Evolutionary conservation across 495 filamentous ascomycete species (phyloP).

Genomic region (Friedmanniomyces endolithicus): DNA sequence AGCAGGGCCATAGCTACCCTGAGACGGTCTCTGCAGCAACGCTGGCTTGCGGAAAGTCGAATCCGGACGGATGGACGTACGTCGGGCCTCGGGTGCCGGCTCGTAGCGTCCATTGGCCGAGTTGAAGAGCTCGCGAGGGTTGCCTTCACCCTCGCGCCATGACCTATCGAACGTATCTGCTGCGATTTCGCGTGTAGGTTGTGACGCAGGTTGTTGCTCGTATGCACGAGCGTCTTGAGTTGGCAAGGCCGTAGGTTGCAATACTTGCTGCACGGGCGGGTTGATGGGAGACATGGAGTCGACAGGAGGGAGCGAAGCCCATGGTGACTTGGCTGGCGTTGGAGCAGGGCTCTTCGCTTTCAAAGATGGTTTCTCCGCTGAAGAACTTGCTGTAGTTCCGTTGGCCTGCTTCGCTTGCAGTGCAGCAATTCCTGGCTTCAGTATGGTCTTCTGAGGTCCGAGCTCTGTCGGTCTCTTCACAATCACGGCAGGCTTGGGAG

Average conservation of each 20-base stretch:
- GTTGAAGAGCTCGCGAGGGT: slow-evolving; percentile 70
- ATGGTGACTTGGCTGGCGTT: slow-evolving; percentile 73
- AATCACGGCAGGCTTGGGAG: slow-evolving; percentile 4
- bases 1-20: slow-evolving; percentile 54
- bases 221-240: slow-evolving; percentile 19
- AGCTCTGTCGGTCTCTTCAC: slow-evolving; percentile 19
- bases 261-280: slow-evolving; percentile 30
- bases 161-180: slow-evolving; percentile 87
- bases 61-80: slow-evolving; percentile 56
- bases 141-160: slow-evolving; percentile 60
- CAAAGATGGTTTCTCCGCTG: slow-evolving; percentile 59
- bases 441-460: slow-evolving; percentile 30
- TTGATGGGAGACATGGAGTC: slow-evolving; percentile 62
- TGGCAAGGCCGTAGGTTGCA: slow-evolving; percentile 8
- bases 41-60: slow-evolving; percentile 57
- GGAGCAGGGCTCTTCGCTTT: slow-evolving; percentile 69
- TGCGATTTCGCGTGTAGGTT: slow-evolving; percentile 66
- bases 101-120: slow-evolving; percentile 91
- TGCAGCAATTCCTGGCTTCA: slow-evolving; percentile 28
- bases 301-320: slow-evolving; percentile 75
- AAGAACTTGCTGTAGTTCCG: slow-evolving; percentile 45
- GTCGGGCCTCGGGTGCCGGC: slow-evolving; percentile 63
- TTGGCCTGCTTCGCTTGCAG: slow-evolving; percentile 20
- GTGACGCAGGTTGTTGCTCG: slow-evolving; percentile 15
- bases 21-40: slow-evolving; percentile 54